Percentiles rank a stretch among this genome's conserved stretches.
Conservation (phyloP, 345 rosid species). For the Kernera saxatilis region DNA sequence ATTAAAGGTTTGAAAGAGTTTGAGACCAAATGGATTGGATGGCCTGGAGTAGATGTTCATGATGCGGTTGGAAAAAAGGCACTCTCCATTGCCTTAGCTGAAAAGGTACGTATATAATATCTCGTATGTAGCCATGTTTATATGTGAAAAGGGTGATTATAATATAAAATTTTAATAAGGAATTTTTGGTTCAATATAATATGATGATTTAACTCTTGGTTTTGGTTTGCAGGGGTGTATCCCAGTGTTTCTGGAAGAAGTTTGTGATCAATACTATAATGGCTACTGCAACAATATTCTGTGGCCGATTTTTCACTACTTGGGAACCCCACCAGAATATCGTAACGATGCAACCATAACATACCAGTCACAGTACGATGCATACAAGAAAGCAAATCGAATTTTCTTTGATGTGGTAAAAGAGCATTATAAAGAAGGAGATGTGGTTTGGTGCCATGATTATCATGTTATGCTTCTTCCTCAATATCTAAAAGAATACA, state of each 20-base stretch:
- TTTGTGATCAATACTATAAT: conserved; percentile 93
- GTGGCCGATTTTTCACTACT: conserved; percentile 98
- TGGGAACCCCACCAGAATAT: conserved; percentile 95
- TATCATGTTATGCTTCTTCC: conserved; percentile 98
- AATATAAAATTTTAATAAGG: no score
- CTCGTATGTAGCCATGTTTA: no score
- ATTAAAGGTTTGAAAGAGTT: conserved; percentile 85
- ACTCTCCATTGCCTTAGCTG: conserved; percentile 80
- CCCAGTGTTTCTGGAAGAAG: conserved; percentile 94
- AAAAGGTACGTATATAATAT: conserved; percentile 58
- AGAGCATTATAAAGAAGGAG: conserved; percentile 85
- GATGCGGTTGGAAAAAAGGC: conserved; percentile 83
- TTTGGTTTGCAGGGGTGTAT: conserved; percentile 66
- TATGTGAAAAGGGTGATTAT: no score
- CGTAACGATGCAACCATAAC: conserved; percentile 86
- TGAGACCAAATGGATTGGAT: conserved; percentile 99
- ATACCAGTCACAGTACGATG: conserved; percentile 89
- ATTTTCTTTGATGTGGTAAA: conserved; percentile 94
- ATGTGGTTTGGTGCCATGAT: conserved; percentile 99
- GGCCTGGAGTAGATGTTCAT: conserved; percentile 98
- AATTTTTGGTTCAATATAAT: background rate
- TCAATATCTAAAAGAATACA: conserved; percentile 74
- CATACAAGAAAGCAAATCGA: conserved; percentile 91
- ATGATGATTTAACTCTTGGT: background rate
- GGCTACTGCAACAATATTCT: conserved; percentile 97